Evolutionary conservation across 345 rosid genomes (phyloP), one percentile per base, ranked within the genome.

Genomic region (Populus euphratica): DNA sequence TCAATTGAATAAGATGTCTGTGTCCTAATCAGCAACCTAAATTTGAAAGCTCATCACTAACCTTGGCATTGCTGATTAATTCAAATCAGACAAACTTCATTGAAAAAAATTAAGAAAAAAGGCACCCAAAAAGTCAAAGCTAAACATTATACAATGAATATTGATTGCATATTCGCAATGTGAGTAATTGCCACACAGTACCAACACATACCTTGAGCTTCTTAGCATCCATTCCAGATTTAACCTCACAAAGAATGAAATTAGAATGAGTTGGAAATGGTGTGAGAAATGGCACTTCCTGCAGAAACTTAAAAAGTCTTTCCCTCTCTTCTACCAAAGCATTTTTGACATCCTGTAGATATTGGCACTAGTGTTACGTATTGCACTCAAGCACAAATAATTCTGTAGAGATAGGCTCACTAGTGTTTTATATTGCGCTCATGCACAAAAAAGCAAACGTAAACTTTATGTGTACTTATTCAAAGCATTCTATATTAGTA

Each of bases 181-280:
- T 54, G 63, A 33, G 41, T 35, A 20, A 10, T 9, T 35, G 27
- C n/a, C 20, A 50, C 38, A 33, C 38, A 33, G 20, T 41, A 17
- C 16, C 14, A 35, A 76, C 29, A 38, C n/a, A 54, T 81, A 92
- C 92, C 91, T 96, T 93, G 39, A 96, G 82, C 85, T 89, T 91
- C 92, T 92, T 93, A 17, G 98, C 97, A 72, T 91, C 93, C 91
- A 84, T 88, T 75, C 91, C 96, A 44, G 89, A 83, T 47, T 88
- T 87, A 72, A 96, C 98, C 86, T 87, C 90, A 27, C 99, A 92
- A 20, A 92, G 95, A 84, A 96, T 88, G 87, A 91, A 96, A 82
- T 93, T 96, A 14, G 98, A 86, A 78, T 87, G 82, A 85, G 96
- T 93, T 35, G 98, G 98, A 72, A 82, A 91, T 9, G 97, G 98